Percentiles rank a stretch among this genome's conserved stretches.
Evolutionary conservation across 352 stramenopile genomes (phyloP).

Genomic region (Phytophthora crassamura): DNA sequence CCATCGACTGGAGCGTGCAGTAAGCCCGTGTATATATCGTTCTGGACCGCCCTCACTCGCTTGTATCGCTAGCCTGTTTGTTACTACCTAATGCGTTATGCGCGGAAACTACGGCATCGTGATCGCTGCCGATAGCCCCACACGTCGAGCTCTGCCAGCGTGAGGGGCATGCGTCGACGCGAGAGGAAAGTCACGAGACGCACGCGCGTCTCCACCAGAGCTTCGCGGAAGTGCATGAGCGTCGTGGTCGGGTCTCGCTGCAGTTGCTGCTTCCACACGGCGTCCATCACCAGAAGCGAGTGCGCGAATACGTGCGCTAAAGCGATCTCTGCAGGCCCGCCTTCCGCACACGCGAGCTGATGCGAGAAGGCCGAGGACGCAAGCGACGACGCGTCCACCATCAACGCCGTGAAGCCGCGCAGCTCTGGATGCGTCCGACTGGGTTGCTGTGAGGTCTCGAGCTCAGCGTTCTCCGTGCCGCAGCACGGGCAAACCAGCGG

Average conservation of each 20-base stretch:
- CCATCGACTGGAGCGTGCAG: slow-evolving; percentile 85
- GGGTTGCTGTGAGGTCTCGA: slow-evolving; percentile 59
- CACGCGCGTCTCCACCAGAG: slow-evolving; percentile 56
- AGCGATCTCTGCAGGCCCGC: slow-evolving; percentile 53
- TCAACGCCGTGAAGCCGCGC: slow-evolving; percentile 52
- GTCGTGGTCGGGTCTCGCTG: slow-evolving; percentile 54
- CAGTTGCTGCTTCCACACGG: slow-evolving; percentile 63
- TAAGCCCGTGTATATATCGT: slow-evolving; percentile 21
- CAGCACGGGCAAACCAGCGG: slow-evolving; percentile 73
- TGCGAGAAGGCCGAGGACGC: slow-evolving; percentile 46
- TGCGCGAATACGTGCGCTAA: slow-evolving; percentile 69
- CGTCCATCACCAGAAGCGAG: slow-evolving; percentile 66
- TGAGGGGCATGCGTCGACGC: slow-evolving; percentile 48
- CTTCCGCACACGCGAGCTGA: slow-evolving; percentile 48
- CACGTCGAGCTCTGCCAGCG: slow-evolving; percentile 53
- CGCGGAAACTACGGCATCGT: slow-evolving; percentile 34
- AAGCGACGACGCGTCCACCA: slow-evolving; percentile 49
- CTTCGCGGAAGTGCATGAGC: slow-evolving; percentile 71
- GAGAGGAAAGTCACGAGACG: slow-evolving; percentile 61
- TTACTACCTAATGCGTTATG: slow-evolving; percentile 33
- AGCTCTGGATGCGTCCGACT: slow-evolving; percentile 64
- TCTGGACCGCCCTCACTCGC: neutral
- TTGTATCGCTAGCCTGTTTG: slow-evolving; percentile 9
- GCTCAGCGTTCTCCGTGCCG: slow-evolving; percentile 69
- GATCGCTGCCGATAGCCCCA: slow-evolving; percentile 52